Evolutionary conservation across 257 asterid species (phyloP).

Genomic region (Mentha longifolia): DNA sequence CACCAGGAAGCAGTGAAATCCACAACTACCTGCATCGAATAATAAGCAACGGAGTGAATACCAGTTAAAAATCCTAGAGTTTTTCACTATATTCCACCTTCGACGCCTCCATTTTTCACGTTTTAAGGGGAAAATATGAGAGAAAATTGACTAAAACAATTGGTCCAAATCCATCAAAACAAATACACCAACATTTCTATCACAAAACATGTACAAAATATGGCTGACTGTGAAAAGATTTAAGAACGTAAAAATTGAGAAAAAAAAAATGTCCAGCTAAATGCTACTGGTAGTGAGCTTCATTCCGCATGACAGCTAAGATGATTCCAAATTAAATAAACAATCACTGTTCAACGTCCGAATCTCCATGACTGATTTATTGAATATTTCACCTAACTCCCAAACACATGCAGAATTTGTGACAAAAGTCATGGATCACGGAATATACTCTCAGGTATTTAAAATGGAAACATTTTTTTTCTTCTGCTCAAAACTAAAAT

Average conservation of each 20-base stretch:
- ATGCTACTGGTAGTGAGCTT: neutral
- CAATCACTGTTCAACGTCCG: neutral
- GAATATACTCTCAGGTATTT: neutral
- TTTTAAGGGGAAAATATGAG: neutral
- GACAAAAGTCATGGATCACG: neutral
- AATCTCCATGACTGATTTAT: neutral
- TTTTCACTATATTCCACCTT: neutral
- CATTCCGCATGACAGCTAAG: constrained; percentile 8
- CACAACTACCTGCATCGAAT: constrained; percentile 67
- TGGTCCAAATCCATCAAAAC: neutral
- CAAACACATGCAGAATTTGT: constrained; percentile 11
- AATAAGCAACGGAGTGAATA: neutral
- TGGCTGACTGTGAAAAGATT: neutral
- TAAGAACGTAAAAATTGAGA: neutral
- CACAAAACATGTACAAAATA: neutral
- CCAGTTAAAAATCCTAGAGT: neutral
- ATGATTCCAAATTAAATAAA: neutral
- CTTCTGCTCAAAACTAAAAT: neutral
- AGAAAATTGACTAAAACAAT: neutral
- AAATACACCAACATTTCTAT: neutral
- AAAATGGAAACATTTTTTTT: neutral
- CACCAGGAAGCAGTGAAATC: constrained; percentile 99
- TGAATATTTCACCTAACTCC: constrained; percentile 16
- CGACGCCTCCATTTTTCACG: neutral
- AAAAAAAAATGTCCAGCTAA: constrained; percentile 11